Evolutionary conservation across 192 early-diverging fungal genomes (phyloP).

Genomic region (Coemansia sp.): DNA sequence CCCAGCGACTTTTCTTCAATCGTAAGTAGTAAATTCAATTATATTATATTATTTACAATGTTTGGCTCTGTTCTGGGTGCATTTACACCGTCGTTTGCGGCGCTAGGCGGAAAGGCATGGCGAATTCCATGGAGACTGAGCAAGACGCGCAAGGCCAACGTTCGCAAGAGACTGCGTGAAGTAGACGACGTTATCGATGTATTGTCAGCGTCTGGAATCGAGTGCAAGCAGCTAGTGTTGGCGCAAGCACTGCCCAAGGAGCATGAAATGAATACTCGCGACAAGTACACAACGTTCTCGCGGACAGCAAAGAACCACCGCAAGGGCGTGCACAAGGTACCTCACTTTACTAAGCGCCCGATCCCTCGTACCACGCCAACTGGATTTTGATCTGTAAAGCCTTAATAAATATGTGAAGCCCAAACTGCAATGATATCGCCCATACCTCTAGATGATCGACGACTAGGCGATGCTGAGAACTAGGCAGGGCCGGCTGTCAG

Average conservation of each 20-base stretch:
- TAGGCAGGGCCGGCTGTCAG: background rate
- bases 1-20: background rate
- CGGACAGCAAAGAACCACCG: constrained; percentile 67
- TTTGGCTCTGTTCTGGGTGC: constrained; percentile 48
- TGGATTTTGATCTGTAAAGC: constrained; percentile 58
- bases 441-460: background rate
- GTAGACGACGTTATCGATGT: constrained; percentile 76
- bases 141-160: constrained; percentile 81
- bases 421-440: background rate
- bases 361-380: constrained; percentile 68
- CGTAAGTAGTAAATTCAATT: background rate
- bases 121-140: constrained; percentile 66
- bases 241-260: constrained; percentile 63
- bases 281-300: constrained; percentile 84
- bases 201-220: constrained; percentile 68
- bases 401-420: background rate
- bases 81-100: constrained; percentile 42
- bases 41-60: constrained; percentile 18
- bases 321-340: constrained; percentile 82
- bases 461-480: background rate
- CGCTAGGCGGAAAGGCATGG: constrained; percentile 51
- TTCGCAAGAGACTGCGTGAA: constrained; percentile 79
- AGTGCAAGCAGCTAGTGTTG: constrained; percentile 70
- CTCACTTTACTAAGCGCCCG: constrained; percentile 80
- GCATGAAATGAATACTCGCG: constrained; percentile 69